Evolutionary conservation across 257 asterid species (phyloP).

Genomic region (Penstemon davidsonii): DNA sequence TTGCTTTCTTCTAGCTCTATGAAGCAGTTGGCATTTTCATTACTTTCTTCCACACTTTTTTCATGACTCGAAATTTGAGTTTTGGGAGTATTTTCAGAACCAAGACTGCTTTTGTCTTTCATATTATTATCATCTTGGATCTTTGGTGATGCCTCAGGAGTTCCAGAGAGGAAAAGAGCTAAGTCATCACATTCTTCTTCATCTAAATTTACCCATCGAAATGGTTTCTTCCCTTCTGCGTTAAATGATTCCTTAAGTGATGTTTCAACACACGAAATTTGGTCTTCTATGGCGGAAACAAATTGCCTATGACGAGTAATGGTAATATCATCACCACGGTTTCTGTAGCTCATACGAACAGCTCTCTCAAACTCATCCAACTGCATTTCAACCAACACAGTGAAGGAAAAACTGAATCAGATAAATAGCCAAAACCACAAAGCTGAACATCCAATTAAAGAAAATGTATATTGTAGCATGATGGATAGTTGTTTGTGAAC

Average conservation of each 20-base stretch:
- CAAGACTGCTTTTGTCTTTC: constrained; percentile 27
- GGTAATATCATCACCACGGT: constrained; percentile 58
- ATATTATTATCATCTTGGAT: constrained; percentile 35
- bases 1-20: constrained; percentile 34
- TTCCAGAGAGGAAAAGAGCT: constrained; percentile 77
- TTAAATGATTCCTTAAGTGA: constrained; percentile 56
- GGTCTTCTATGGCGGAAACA: constrained; percentile 65
- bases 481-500: background rate
- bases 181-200: constrained; percentile 73
- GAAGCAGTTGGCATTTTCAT: constrained; percentile 21
- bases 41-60: constrained; percentile 33
- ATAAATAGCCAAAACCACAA: constrained; percentile 5
- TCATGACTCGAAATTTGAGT: constrained; percentile 27
- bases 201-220: constrained; percentile 76
- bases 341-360: constrained; percentile 73
- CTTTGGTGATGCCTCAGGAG: constrained; percentile 33
- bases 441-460: background rate
- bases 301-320: constrained; percentile 70
- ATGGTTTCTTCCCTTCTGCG: constrained; percentile 55
- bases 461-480: too few relatives aligned
- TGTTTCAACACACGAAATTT: constrained; percentile 61
- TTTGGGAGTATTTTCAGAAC: constrained; percentile 27
- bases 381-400: constrained; percentile 37
- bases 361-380: constrained; percentile 92
- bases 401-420: constrained; percentile 15